Conservation (phyloP, 805 yeast species). For the Kodamaea nitidulidarum region DNA sequence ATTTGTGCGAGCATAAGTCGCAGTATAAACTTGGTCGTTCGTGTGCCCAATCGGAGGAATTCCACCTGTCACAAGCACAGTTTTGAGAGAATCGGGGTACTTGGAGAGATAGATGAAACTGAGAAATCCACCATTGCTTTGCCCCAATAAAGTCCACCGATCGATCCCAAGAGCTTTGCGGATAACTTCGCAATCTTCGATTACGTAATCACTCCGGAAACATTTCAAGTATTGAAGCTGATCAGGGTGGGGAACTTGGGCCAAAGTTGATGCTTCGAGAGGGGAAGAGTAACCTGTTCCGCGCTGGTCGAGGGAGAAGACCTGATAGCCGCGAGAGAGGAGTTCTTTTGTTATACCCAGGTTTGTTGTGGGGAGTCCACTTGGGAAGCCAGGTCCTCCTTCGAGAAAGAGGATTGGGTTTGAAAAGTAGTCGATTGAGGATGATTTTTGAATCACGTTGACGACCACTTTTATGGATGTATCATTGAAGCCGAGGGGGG, state of each 20-base stretch:
- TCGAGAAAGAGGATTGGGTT: slow-evolving; percentile 43
- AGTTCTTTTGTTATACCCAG: slow-evolving; percentile 35
- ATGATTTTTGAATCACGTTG: slow-evolving; percentile 31
- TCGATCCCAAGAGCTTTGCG: slow-evolving; percentile 31
- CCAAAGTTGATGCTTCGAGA: slow-evolving; percentile 32
- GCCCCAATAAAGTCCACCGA: slow-evolving; percentile 54
- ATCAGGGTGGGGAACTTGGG: slow-evolving; percentile 7
- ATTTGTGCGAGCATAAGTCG: slow-evolving; percentile 43
- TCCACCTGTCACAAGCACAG: slow-evolving; percentile 53
- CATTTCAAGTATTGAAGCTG: slow-evolving; percentile 40
- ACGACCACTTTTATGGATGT: slow-evolving; percentile 16
- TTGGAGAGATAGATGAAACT: slow-evolving; percentile 46
- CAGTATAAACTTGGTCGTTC: slow-evolving; percentile 47
- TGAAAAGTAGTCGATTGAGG: slow-evolving; percentile 9
- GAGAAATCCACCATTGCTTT: slow-evolving; percentile 55
- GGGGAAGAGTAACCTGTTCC: slow-evolving; percentile 58
- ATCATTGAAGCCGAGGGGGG: slow-evolving; percentile 16
- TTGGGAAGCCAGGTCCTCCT: slow-evolving; percentile 55
- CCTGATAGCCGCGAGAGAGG: slow-evolving; percentile 39
- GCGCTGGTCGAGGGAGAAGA: slow-evolving; percentile 51
- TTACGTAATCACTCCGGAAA: slow-evolving; percentile 53
- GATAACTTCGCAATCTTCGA: slow-evolving; percentile 47
- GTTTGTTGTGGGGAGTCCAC: slow-evolving; percentile 35
- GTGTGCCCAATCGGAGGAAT: slow-evolving; percentile 48
- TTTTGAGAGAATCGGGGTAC: slow-evolving; percentile 38